These are phyloP conservation scores for Psidium guajava DNA, from an alignment of 345 rosid species.

Conservation along the genomic window DNA sequence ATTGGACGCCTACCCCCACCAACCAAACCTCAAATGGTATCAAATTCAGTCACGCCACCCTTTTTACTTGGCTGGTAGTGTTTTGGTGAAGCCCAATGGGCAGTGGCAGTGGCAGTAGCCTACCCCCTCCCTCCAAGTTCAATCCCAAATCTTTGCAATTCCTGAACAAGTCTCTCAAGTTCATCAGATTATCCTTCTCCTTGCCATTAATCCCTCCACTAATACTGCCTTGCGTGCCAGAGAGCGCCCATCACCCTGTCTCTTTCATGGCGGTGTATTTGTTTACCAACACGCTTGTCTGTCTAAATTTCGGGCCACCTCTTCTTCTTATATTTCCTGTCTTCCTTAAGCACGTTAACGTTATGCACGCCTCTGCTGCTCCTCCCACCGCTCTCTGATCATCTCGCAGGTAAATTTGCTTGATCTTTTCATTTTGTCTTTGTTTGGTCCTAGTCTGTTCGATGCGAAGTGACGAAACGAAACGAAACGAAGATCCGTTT, in stretches of 20 bases:
- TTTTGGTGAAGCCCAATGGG: slow-evolving; percentile 19
- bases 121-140: slow-evolving; percentile 16
- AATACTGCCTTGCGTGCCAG: not conserved
- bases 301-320: not conserved
- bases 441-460: not conserved
- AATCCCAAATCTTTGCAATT: not conserved
- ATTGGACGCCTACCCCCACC: slow-evolving; percentile 42
- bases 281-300: slow-evolving; percentile 7
- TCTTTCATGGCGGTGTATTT: slow-evolving; percentile 9
- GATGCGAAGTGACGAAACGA: not conserved
- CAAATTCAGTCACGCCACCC: not conserved
- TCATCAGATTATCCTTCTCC: not conserved
- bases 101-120: slow-evolving; percentile 28
- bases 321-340: slow-evolving; percentile 6
- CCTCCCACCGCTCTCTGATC: not conserved
- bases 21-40: slow-evolving; percentile 1
- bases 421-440: not conserved
- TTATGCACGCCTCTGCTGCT: not conserved
- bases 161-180: not conserved
- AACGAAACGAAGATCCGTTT: not conserved
- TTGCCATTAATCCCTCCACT: not conserved
- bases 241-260: slow-evolving; percentile 3
- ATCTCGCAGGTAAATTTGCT: not conserved
- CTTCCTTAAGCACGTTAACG: not conserved
- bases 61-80: slow-evolving; percentile 28